Base-by-base conservation (phyloP, 805 yeast genomes). In the Candida morakotiae region DNA sequence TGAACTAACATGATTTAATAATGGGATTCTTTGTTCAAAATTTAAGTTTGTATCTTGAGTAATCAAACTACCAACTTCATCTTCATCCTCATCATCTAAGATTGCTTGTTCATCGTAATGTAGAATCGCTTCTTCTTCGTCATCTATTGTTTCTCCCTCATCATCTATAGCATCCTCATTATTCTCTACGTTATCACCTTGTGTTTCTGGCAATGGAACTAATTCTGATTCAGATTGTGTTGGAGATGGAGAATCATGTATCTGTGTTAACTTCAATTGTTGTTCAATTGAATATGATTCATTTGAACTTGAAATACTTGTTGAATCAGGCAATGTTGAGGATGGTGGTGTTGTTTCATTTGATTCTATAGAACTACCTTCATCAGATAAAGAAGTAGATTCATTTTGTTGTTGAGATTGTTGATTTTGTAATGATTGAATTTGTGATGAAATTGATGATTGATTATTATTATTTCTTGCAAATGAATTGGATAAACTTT, bases 21-120 rank as follows among this genome's bases (percentile, higher is more conserved):
- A 45, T 5, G 51, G 51, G 2, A 47, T 9, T 36, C 48, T 36
- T 33, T 47, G 53, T 15, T 45, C 51, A 33, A 39, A 41, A 9
- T 15, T 15, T 5, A 15, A 6, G 22, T 21, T 23, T 7, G 48
- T 34, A 11, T 40, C 48, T 21, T 43, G 43, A 3, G 50, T 34
- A 20, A 44, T 38, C 2, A 51, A 31, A 33, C 51, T 45, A 28
- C 47, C 48, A 1, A 41, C 23, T 4, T 45, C 52, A 16, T 31
- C 30, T 4, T 25, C 31, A 19, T 35, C 42, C 19, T 35, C 38
- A 31, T 35, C 46, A 19, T 34, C 37, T 4, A 17, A 28, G 11
- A 11, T 17, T 7, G 7, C 28, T 14, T 20, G 28, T 3, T 16
- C 35, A 5, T 17, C 34, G 17, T 25, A 20, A 4, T 21, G 21